phyloP scores from a whole-genome alignment of 345 rosid species.

The Chamaenerion angustifolium region DNA sequence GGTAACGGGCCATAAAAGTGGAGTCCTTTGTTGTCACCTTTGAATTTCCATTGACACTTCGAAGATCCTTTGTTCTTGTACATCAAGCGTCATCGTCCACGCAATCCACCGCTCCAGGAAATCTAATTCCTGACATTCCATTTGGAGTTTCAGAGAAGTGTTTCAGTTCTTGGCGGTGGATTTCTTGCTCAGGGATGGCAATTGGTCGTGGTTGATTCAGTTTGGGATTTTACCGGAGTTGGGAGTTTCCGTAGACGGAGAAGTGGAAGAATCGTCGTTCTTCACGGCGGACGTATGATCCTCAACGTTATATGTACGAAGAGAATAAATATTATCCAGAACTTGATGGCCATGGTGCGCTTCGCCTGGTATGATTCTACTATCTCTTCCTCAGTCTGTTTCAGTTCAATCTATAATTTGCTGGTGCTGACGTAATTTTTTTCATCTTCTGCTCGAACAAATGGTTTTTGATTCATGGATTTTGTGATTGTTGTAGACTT shows the following conservation, averaged over 20 bases:
- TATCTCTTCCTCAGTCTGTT: neutral
- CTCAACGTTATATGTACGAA: conserved; percentile 7
- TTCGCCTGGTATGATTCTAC: conserved; percentile 10
- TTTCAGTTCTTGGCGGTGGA: neutral
- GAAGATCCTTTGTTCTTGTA: no score
- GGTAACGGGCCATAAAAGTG: no score
- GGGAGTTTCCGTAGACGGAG: conserved; percentile 11
- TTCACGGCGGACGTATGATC: conserved; percentile 5
- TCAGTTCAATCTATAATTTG: neutral
- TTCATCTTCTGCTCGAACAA: no score
- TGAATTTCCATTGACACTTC: no score
- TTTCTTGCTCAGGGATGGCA: neutral
- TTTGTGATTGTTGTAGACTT: no score
- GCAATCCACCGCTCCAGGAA: no score
- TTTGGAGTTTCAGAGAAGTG: no score
- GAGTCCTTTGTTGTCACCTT: no score
- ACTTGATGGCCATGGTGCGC: conserved; percentile 7
- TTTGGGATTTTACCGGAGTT: neutral
- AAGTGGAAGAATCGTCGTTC: conserved; percentile 18
- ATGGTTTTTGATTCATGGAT: no score
- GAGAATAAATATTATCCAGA: neutral
- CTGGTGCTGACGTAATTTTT: no score
- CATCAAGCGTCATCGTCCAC: no score
- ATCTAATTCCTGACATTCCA: no score
- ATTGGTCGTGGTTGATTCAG: neutral